Evolutionary conservation across 1,284 basidiomycete species (phyloP).

Genomic region (Coriolopsis trogii): DNA sequence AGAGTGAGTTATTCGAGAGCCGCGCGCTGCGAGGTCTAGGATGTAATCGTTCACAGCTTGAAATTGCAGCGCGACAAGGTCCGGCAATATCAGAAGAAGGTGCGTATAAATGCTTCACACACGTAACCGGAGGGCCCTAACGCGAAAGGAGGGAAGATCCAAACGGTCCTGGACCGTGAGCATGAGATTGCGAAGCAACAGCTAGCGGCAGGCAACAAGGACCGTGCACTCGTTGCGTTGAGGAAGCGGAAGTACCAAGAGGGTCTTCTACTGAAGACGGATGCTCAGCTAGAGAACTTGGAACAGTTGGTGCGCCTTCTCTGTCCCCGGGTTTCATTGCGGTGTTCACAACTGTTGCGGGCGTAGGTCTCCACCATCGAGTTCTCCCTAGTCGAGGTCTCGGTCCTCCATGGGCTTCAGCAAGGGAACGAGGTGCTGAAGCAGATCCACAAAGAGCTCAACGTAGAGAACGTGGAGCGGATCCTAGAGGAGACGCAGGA

Average conservation of each 20-base stretch:
- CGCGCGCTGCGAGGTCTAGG: slow-evolving; percentile 3
- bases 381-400: slow-evolving; percentile 93
- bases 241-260: slow-evolving; percentile 94
- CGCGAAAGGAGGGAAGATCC: slow-evolving; percentile 60
- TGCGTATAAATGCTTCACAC: slow-evolving; percentile 36
- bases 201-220: slow-evolving; percentile 81
- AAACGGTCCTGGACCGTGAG: slow-evolving; percentile 85
- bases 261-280: slow-evolving; percentile 84
- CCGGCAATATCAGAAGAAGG: slow-evolving; percentile 94
- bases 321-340: too few relatives aligned
- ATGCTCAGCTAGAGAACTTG: slow-evolving; percentile 86
- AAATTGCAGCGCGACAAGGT: slow-evolving; percentile 97
- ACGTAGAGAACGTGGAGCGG: slow-evolving; percentile 90
- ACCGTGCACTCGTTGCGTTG: slow-evolving; percentile 85
- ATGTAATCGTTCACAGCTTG: slow-evolving; percentile 53
- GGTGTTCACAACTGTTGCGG: too few relatives aligned
- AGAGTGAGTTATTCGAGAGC: slow-evolving; percentile 64
- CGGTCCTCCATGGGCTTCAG: slow-evolving; percentile 89
- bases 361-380: slow-evolving; percentile 96
- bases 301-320: slow-evolving; percentile 91
- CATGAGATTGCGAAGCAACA: slow-evolving; percentile 88
- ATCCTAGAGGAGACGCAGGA: slow-evolving; percentile 92
- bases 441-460: slow-evolving; percentile 94
- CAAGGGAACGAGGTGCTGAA: slow-evolving; percentile 94
- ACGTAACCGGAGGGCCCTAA: not conserved